These are phyloP conservation scores for Solanum etuberosum DNA, from an alignment of 257 asterid species.

Conservation along the genomic window DNA sequence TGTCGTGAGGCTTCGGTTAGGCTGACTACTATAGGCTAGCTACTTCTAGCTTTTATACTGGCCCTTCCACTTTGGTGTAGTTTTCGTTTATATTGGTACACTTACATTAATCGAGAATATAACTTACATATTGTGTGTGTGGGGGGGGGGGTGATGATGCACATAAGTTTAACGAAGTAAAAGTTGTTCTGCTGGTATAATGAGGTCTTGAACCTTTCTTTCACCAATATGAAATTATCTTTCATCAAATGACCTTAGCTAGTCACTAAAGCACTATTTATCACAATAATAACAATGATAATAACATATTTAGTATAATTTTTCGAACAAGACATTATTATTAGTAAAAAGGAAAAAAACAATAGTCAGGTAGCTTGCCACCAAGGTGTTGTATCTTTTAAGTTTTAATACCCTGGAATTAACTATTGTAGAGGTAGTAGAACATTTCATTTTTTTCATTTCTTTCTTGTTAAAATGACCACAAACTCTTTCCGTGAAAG, in stretches of 20 bases:
- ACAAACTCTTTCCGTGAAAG: too few relatives aligned
- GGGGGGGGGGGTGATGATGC: too few relatives aligned
- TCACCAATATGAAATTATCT: too few relatives aligned
- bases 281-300: too few relatives aligned
- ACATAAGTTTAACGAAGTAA: not conserved
- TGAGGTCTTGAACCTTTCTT: not conserved
- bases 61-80: not conserved
- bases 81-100: too few relatives aligned
- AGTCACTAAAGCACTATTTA: not conserved
- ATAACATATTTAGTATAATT: too few relatives aligned
- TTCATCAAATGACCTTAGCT: not conserved
- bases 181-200: fast-evolving
- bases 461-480: not conserved
- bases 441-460: not conserved
- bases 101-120: too few relatives aligned
- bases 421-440: not conserved
- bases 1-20: not conserved
- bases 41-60: not conserved
- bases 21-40: not conserved
- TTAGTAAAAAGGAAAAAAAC: too few relatives aligned
- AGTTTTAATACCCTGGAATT: not conserved
- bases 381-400: not conserved
- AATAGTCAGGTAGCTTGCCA: not conserved
- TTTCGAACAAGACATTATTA: too few relatives aligned
- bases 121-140: too few relatives aligned